These are phyloP conservation scores for Juncus inflexus DNA, from an alignment of 176 grass and related monocot species.

Conservation along the genomic window DNA sequence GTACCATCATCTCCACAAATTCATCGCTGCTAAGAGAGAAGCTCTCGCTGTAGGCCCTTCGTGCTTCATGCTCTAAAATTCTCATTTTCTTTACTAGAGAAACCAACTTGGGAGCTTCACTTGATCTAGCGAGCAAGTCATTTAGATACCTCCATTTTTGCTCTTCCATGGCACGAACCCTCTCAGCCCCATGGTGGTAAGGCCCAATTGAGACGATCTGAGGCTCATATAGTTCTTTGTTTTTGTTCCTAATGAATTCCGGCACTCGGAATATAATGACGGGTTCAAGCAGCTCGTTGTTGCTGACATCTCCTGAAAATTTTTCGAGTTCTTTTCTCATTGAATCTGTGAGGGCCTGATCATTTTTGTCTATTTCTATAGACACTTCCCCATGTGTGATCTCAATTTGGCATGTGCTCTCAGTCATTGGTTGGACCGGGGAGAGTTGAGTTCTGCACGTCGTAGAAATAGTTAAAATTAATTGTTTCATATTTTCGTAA, in stretches of 20 bases:
- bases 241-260: slow-evolving; percentile 4
- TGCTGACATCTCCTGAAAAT: too few species aligned
- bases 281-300: too few species aligned
- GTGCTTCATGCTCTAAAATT: neutral
- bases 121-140: neutral
- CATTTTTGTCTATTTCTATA: too few species aligned
- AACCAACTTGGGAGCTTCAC: neutral
- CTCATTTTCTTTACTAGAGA: neutral
- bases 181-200: neutral
- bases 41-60: neutral
- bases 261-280: neutral
- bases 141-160: neutral
- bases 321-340: too few species aligned
- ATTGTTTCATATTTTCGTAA: too few species aligned
- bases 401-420: too few species aligned
- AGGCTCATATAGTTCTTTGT: neutral
- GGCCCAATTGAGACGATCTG: slow-evolving; percentile 9
- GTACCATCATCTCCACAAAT: slow-evolving; percentile 1
- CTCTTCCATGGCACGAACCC: slow-evolving; percentile 2
- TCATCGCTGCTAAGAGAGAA: neutral
- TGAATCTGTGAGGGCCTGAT: too few species aligned
- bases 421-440: too few species aligned
- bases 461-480: too few species aligned
- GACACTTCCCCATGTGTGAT: too few species aligned
- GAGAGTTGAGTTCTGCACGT: too few species aligned